These are phyloP conservation scores for Dendrocalamus latiflorus DNA, from an alignment of 202 grass and related monocot species.

Conservation along the genomic window DNA sequence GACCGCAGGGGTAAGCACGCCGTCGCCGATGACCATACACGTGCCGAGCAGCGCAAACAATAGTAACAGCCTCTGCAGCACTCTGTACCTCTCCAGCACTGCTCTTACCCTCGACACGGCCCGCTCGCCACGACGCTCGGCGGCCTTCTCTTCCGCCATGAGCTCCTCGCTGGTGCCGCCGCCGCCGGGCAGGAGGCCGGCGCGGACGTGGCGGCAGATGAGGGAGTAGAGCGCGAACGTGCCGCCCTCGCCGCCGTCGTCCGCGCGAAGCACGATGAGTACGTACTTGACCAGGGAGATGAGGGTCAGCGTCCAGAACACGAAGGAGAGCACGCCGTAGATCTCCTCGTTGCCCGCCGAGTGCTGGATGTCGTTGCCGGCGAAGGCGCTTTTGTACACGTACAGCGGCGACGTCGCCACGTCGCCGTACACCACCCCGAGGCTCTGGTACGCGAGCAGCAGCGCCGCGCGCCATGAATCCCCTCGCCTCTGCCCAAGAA, in stretches of 20 bases:
- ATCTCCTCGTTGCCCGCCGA: constrained; percentile 95
- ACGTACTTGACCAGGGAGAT: constrained; percentile 94
- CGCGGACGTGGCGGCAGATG: constrained; percentile 82
- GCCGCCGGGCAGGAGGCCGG: constrained; percentile 57
- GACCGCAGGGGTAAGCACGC: constrained; percentile 89
- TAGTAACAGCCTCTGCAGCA: constrained; percentile 70
- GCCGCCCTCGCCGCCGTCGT: constrained; percentile 92
- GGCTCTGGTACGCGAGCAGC: constrained; percentile 87
- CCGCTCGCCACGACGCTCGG: not conserved
- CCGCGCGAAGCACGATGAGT: constrained; percentile 75
- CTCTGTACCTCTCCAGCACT: constrained; percentile 67
- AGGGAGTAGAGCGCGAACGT: constrained; percentile 98
- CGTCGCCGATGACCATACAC: constrained; percentile 95
- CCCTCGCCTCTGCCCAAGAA: constrained; percentile 26
- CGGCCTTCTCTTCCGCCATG: constrained; percentile 47
- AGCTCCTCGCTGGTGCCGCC: constrained; percentile 65
- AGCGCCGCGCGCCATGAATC: constrained; percentile 70
- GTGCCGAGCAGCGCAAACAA: constrained; percentile 86
- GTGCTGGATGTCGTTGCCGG: constrained; percentile 88
- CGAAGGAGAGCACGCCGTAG: constrained; percentile 96
- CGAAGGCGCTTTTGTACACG: constrained; percentile 91
- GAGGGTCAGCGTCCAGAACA: constrained; percentile 97
- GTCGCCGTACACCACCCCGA: constrained; percentile 96
- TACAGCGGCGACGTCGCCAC: constrained; percentile 92
- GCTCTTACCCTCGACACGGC: constrained; percentile 27